A percentile compares a stretch with the other conserved stretches of the same genome.
Conservation (phyloP, 805 yeast genomes). For the Yamadazyma nakazawae region DNA sequence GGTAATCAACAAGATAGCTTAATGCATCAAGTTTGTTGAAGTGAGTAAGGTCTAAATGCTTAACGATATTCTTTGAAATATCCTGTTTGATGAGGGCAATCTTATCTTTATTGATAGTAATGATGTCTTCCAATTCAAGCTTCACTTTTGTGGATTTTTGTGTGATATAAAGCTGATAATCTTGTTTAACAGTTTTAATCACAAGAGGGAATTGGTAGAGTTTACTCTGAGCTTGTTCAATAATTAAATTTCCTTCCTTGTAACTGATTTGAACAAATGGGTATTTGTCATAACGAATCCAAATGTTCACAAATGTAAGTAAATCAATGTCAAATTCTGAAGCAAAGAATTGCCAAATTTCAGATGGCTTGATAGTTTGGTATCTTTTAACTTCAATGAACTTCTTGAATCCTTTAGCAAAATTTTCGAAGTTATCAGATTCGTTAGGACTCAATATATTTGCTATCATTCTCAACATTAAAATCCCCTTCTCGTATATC, state of each 20-base stretch:
- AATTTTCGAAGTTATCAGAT: conserved; percentile 9
- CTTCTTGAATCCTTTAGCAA: conserved; percentile 10
- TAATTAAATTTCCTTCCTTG: conserved; percentile 10
- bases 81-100: conserved; percentile 11
- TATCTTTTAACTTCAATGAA: conserved; percentile 28
- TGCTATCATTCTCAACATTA: conserved; percentile 51
- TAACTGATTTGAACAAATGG: conserved; percentile 43
- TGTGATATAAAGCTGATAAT: conserved; percentile 7
- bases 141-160: conserved; percentile 11
- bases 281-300: conserved; percentile 59
- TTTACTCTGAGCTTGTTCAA: conserved; percentile 50
- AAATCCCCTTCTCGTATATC: conserved; percentile 60
- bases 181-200: conserved; percentile 27
- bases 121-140: conserved; percentile 4
- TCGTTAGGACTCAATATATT: conserved; percentile 15
- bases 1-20: conserved; percentile 14
- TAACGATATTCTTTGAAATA: conserved; percentile 12
- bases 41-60: conserved; percentile 5
- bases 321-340: conserved; percentile 39
- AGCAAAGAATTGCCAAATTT: conserved; percentile 49
- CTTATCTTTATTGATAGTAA: conserved; percentile 11
- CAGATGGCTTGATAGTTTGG: conserved; percentile 45
- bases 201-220: conserved; percentile 64
- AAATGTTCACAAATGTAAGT: conserved; percentile 52
- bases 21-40: conserved; percentile 11